Percentiles rank a stretch among this genome's conserved stretches.
Conservation (phyloP, 495 filamentous ascomycete genomes). For the Astrocystis sublimbata region DNA sequence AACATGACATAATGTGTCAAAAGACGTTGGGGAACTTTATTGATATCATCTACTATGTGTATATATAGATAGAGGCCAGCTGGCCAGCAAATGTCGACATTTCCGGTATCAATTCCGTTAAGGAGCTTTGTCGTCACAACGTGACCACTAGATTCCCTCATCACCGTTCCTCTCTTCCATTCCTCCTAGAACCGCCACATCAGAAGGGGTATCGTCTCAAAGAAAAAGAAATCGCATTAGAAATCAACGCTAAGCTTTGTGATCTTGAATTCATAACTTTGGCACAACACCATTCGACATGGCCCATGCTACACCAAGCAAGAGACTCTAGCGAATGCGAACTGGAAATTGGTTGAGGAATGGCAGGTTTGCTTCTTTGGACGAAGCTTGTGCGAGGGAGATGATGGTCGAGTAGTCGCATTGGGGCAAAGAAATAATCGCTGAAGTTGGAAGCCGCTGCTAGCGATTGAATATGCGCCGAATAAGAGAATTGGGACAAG, state of each 20-base stretch:
- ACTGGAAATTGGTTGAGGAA: neutral
- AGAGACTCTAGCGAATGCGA: neutral
- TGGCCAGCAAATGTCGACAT: neutral
- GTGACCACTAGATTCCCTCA: neutral
- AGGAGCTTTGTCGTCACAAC: neutral
- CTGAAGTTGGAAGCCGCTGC: neutral
- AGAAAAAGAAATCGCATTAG: neutral
- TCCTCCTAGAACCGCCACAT: neutral
- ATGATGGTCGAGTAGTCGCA: neutral
- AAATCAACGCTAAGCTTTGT: neutral
- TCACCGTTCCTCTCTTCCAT: neutral
- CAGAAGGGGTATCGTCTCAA: constrained; percentile 8
- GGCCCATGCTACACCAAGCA: neutral
- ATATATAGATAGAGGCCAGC: neutral
- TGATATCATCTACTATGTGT: constrained; percentile 8
- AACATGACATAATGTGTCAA: constrained; percentile 2
- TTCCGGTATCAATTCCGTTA: neutral
- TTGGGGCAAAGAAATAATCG: neutral
- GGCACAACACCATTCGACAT: too few relatives aligned
- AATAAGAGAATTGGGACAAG: neutral
- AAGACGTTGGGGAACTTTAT: neutral
- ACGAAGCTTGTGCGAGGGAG: neutral
- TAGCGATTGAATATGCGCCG: neutral
- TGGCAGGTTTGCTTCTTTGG: neutral
- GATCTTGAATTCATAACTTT: too few relatives aligned